A percentile compares a stretch with the other conserved stretches of the same genome.
These are phyloP conservation scores for Chlorencoelia australis DNA, from an alignment of 2,329 filamentous ascomycete genomes.

Conservation along the genomic window DNA sequence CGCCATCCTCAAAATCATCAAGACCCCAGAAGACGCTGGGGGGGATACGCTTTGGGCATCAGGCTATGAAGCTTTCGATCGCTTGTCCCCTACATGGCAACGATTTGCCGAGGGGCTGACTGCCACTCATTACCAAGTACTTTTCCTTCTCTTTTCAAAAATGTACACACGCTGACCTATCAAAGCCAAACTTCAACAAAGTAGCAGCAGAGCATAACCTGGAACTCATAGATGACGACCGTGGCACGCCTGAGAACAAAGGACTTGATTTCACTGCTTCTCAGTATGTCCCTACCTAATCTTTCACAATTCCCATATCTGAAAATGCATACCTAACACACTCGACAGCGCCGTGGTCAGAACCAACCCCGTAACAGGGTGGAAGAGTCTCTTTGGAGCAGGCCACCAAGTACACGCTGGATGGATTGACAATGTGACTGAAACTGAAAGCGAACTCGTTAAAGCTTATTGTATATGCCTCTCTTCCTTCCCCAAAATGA, in stretches of 20 bases:
- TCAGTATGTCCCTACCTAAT: too few species aligned
- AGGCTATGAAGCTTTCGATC: constrained; percentile 40
- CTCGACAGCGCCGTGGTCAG: constrained; percentile 45
- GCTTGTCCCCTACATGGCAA: constrained; percentile 36
- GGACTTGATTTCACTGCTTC: too few species aligned
- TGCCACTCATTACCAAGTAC: too few species aligned
- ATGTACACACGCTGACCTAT: too few species aligned
- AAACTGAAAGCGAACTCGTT: constrained; percentile 43
- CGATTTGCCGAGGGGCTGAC: constrained; percentile 38
- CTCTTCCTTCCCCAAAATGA: too few species aligned
- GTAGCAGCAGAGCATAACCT: too few species aligned
- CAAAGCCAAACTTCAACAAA: too few species aligned
- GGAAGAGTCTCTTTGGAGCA: constrained; percentile 44
- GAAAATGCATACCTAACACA: too few species aligned
- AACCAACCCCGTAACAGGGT: constrained; percentile 50
- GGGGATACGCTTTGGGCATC: constrained; percentile 13
- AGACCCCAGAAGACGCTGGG: constrained; percentile 44
- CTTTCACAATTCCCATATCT: too few species aligned
- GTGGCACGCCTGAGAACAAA: constrained; percentile 49
- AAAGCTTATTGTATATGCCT: too few species aligned
- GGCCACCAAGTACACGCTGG: constrained; percentile 39
- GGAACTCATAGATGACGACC: too few species aligned
- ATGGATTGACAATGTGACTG: constrained; percentile 44
- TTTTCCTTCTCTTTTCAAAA: too few species aligned
- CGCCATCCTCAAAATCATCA: constrained; percentile 42